Evolutionary conservation across 805 yeast genomes (phyloP), one percentile per base, ranked within the genome.

Genomic region (Myxozyma mucilagina): DNA sequence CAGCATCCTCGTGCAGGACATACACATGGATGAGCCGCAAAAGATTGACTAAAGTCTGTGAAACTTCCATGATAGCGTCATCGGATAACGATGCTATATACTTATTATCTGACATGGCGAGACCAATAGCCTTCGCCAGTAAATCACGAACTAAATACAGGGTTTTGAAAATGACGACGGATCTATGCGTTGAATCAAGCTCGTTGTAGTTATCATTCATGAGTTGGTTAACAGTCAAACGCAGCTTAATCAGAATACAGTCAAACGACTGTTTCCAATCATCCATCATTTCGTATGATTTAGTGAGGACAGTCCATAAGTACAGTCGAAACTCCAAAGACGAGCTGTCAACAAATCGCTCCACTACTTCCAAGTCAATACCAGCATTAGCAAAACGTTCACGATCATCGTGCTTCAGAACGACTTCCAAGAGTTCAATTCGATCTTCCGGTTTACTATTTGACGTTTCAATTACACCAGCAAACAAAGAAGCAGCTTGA

Each of bases 321-420:
- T 86, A 85, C 42, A 91, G 74, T 58, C 82, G 83, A 70, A 90
- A 80, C 24, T 83, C 86, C 24, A 87, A 76, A 0, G 94, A 83
- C 0, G 96, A 84, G 11, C 76, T 77, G 2, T 77, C 74, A 14
- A 94, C 76, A 69, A 93, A 67, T 16, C 59, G 42, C 11, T 61
- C 49, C 20, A 67, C 53, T 4, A 57, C 38, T 3, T 48, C 38
- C 31, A 63, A 16, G 24, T 65, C 62, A 14, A 43, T 14, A 24
- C 45, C 54, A 10, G 24, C 42, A 5, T 32, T 49, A 16, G 29
- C n/a, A n/a, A 31, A 13, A 3, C 31, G 20, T 1, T 49, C 51
- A 1, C 58, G 18, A 20, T 47, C 20, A 14, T 49, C 11, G 5
- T 75, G 74, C 47, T 78, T 72, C 32, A 86, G 70, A 1, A 85